Evolutionary conservation across 2,329 filamentous ascomycete species (phyloP).

Genomic region (Amphichorda felina): DNA sequence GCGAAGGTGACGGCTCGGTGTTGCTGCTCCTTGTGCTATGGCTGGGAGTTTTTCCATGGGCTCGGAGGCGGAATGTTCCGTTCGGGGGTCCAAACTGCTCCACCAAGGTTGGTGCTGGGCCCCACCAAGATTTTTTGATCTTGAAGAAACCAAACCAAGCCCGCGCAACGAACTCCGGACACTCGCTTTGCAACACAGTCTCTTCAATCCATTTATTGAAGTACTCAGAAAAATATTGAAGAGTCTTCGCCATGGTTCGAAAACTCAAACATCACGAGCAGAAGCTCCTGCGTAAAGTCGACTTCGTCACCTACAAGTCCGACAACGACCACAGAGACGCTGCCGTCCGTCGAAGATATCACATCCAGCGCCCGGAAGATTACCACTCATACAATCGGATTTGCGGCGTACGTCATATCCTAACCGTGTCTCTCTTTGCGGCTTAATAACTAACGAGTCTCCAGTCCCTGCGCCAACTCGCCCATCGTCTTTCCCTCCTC

Average conservation of each 20-base stretch:
- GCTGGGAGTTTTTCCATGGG: background rate
- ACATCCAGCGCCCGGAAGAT: conserved; percentile 80
- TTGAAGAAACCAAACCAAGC: background rate
- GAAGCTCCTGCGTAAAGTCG: conserved; percentile 84
- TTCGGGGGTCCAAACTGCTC: background rate
- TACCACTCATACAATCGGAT: conserved; percentile 59
- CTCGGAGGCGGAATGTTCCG: conserved; percentile 2
- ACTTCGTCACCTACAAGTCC: conserved; percentile 89
- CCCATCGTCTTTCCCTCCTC: conserved; percentile 75
- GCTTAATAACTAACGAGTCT: conserved; percentile 2
- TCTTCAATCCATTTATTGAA: background rate
- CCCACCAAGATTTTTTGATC: conserved; percentile 2
- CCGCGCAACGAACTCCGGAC: background rate
- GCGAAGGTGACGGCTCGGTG: conserved; percentile 3
- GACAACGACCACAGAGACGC: conserved; percentile 81
- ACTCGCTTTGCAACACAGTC: background rate
- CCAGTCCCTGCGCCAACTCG: conserved; percentile 76
- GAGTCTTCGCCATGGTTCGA: conserved; percentile 60
- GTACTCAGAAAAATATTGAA: background rate
- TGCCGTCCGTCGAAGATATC: conserved; percentile 69
- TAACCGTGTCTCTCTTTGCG: conserved; percentile 9
- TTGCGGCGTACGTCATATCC: conserved; percentile 45
- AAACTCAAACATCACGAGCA: conserved; percentile 96
- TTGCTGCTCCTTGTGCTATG: conserved; percentile 1
- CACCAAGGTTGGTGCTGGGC: background rate